Percentiles rank a stretch among this genome's conserved stretches.
phyloP scores from a whole-genome alignment of 768 basidiomycete genomes.

The Asterophora lycoperdoides region DNA sequence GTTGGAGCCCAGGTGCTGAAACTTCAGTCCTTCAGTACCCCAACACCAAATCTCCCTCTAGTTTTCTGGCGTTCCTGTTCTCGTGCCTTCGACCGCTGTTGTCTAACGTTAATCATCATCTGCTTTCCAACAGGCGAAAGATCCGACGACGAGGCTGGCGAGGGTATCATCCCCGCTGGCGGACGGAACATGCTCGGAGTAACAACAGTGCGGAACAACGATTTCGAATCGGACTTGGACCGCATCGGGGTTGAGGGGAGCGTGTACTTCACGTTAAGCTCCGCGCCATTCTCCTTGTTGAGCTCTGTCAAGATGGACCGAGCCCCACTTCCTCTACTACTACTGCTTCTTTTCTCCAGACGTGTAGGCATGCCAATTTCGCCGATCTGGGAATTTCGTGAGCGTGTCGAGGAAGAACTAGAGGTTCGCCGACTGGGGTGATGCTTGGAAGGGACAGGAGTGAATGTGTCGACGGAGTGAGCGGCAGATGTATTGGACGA shows the following conservation, averaged over 20 bases:
- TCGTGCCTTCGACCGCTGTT: slow-evolving; percentile 38
- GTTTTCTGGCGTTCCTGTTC: slow-evolving; percentile 29
- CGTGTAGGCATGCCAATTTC: slow-evolving; percentile 15
- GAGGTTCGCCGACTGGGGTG: slow-evolving; percentile 26
- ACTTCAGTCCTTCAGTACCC: not conserved
- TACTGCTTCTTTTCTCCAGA: slow-evolving; percentile 14
- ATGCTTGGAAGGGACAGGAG: slow-evolving; percentile 29
- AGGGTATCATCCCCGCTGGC: slow-evolving; percentile 42
- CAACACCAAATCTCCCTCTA: slow-evolving; percentile 13
- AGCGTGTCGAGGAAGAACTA: slow-evolving; percentile 19
- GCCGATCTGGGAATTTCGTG: slow-evolving; percentile 11
- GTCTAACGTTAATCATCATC: slow-evolving; percentile 63
- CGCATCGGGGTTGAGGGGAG: slow-evolving; percentile 47
- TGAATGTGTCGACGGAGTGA: slow-evolving; percentile 26
- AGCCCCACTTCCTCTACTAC: slow-evolving; percentile 9
- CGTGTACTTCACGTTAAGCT: slow-evolving; percentile 31
- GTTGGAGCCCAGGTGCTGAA: not conserved
- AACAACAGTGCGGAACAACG: slow-evolving; percentile 35
- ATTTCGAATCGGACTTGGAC: slow-evolving; percentile 29
- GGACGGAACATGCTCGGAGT: slow-evolving; percentile 44
- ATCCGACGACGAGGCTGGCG: slow-evolving; percentile 70
- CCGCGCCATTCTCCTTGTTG: slow-evolving; percentile 40
- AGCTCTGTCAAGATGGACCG: slow-evolving; percentile 19
- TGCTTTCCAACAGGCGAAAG: slow-evolving; percentile 64
- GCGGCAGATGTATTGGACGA: slow-evolving; percentile 18